A percentile compares a stretch with the other conserved stretches of the same genome.
phyloP scores from a whole-genome alignment of 306 rosid species.

The Ochetophila trinervis region DNA sequence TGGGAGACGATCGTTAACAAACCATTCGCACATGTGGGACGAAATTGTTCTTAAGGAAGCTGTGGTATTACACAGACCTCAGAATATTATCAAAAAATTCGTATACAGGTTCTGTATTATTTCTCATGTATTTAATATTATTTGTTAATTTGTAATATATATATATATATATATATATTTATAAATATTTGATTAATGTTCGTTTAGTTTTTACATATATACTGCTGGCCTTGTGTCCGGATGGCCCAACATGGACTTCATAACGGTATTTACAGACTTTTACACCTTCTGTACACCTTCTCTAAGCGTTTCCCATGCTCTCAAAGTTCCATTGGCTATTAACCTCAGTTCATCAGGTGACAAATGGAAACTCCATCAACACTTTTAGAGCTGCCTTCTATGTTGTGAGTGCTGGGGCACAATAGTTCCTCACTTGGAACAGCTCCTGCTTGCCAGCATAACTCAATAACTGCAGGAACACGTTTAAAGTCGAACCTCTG shows the following conservation, averaged over 20 bases:
- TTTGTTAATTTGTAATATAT: too few species aligned
- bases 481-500: slow-evolving; percentile 83
- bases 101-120: too few species aligned
- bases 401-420: slow-evolving; percentile 31
- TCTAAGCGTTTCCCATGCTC: slow-evolving; percentile 76
- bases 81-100: too few species aligned
- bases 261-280: slow-evolving; percentile 86
- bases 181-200: too few species aligned
- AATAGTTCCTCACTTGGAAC: slow-evolving; percentile 34
- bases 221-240: slow-evolving; percentile 85
- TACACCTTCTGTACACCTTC: slow-evolving; percentile 61
- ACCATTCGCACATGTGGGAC: too few species aligned
- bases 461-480: slow-evolving; percentile 78
- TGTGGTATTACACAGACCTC: too few species aligned
- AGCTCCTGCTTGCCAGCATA: slow-evolving; percentile 88
- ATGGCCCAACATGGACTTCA: slow-evolving; percentile 84
- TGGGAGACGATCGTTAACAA: too few species aligned
- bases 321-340: slow-evolving; percentile 54
- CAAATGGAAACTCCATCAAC: slow-evolving; percentile 35
- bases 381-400: too few species aligned
- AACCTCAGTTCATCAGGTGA: slow-evolving; percentile 39
- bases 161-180: too few species aligned
- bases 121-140: too few species aligned
- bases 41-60: too few species aligned
- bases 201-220: too few species aligned